phyloP scores from a whole-genome alignment of 2,329 filamentous ascomycete genomes.

The Fusarium sp. region DNA sequence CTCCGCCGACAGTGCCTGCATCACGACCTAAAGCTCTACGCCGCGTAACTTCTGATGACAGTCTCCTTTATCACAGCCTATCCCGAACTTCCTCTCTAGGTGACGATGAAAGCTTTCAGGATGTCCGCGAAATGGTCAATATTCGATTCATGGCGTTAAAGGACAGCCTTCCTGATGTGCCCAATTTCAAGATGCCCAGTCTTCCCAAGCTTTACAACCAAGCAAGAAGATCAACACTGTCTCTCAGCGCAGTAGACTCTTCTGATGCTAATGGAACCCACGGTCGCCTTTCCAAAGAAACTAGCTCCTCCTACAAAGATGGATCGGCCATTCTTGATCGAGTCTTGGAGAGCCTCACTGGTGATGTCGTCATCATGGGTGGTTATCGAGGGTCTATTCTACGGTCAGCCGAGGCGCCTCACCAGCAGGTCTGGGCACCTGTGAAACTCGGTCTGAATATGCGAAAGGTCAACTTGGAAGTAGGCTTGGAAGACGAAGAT shows the following conservation, averaged over 20 bases:
- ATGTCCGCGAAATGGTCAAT: slow-evolving; percentile 88
- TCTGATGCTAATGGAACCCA: slow-evolving; percentile 43
- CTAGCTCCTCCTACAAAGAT: slow-evolving; percentile 26
- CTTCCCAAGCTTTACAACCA: slow-evolving; percentile 64
- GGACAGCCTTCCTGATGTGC: slow-evolving; percentile 84
- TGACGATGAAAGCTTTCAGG: slow-evolving; percentile 82
- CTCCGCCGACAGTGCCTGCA: slow-evolving; percentile 21
- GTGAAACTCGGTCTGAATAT: slow-evolving; percentile 93
- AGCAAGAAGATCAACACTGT: slow-evolving; percentile 47
- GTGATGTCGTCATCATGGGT: slow-evolving; percentile 89
- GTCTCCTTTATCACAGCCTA: slow-evolving; percentile 78
- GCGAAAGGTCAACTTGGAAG: slow-evolving; percentile 89
- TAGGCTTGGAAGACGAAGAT: slow-evolving; percentile 83
- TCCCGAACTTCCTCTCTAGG: slow-evolving; percentile 87
- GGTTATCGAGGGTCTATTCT: slow-evolving; percentile 93
- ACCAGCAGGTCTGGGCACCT: slow-evolving; percentile 93
- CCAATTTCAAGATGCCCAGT: slow-evolving; percentile 78
- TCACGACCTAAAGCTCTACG: slow-evolving; percentile 45
- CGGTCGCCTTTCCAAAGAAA: slow-evolving; percentile 38
- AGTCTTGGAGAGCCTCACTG: slow-evolving; percentile 76
- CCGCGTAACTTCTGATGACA: slow-evolving; percentile 71
- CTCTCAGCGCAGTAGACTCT: slow-evolving; percentile 47
- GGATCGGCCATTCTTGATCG: slow-evolving; percentile 59
- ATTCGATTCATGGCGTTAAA: slow-evolving; percentile 90
- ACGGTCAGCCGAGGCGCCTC: slow-evolving; percentile 82